Evolutionary conservation across 768 basidiomycete species (phyloP), one percentile per base, ranked within the genome.

Genomic region (Lepiota brunneoincarnata): DNA sequence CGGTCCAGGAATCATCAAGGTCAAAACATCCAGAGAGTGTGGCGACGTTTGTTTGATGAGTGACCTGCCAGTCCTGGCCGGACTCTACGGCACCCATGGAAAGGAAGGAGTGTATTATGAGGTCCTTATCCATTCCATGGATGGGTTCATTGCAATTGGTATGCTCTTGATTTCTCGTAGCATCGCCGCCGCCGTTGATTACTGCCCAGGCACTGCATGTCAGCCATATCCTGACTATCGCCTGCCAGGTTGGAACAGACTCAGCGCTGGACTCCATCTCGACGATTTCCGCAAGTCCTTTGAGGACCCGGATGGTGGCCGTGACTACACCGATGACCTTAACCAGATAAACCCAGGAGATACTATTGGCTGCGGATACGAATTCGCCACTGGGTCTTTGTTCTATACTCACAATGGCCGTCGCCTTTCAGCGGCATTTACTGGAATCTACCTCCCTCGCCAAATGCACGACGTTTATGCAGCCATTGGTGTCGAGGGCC

Each of bases 271-370:
- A 1, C 69, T 86, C 23, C 86, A 88, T 59, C 75, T 88, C 31
- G 87, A 88, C 62, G 86, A 88, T 67, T 70, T 84, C 62, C 77
- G 83, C 63, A 88, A 87, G 66, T 88, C 87, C 73, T 87, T 82
- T 55, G 85, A 87, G 60, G 83, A 86, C 61, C 69, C 82, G 1
- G 72, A 81, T 42, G 86, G 86, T 15, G 86, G 86, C 10, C 77
- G 81, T 1, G 81, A 84, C 59, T 87, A 81, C 65, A 67, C 66
- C 37, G 55, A 58, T 20, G 60, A 35, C 39, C 64, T 70, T 21
- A 62, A 57, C 21, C 67, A 58, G 48, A 69, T 80, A 46, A 61
- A 49, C 1, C 60, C 73, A 6, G 82, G 80, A 1, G 81, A 85
- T 64, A 78, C 70, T 6, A 60, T 87, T 24, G 86, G 87, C 2